A percentile compares a stretch with the other conserved stretches of the same genome.
These are phyloP conservation scores for Auricularia sp. DNA, from an alignment of 768 basidiomycete species.

Conservation along the genomic window DNA sequence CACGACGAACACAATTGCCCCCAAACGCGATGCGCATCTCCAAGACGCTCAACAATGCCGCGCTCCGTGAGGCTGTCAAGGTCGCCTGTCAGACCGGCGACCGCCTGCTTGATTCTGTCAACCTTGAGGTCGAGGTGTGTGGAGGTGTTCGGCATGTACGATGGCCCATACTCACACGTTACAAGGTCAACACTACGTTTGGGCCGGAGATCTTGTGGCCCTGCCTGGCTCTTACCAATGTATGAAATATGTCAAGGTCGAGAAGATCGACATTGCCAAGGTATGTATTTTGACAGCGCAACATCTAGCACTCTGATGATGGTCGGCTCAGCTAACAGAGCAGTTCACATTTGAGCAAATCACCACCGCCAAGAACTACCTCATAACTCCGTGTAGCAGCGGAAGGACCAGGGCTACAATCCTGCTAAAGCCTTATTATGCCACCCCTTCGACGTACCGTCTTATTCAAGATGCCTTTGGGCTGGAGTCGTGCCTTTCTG, in stretches of 20 bases:
- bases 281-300: constrained; percentile 27
- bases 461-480: constrained; percentile 99
- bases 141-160: neutral
- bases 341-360: constrained; percentile 85
- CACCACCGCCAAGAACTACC: constrained; percentile 82
- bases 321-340: constrained; percentile 61
- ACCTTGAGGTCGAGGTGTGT: constrained; percentile 80
- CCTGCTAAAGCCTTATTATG: constrained; percentile 92
- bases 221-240: constrained; percentile 89
- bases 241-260: constrained; percentile 93
- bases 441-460: constrained; percentile 96
- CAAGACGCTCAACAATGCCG: constrained; percentile 87
- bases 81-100: constrained; percentile 67
- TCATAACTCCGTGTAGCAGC: constrained; percentile 65
- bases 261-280: constrained; percentile 90
- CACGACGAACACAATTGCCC: constrained; percentile 88
- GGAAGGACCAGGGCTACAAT: constrained; percentile 77
- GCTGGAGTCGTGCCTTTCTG: constrained; percentile 97
- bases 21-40: constrained; percentile 96
- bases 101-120: constrained; percentile 92
- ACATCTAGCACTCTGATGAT: neutral
- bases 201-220: constrained; percentile 90
- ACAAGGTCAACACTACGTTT: constrained; percentile 99
- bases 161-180: neutral
- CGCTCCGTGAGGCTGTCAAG: constrained; percentile 95